A percentile compares a stretch with the other conserved stretches of the same genome.
Evolutionary conservation across 2,329 filamentous ascomycete genomes (phyloP).

Genomic region (Aotearoamyces nothofagi): DNA sequence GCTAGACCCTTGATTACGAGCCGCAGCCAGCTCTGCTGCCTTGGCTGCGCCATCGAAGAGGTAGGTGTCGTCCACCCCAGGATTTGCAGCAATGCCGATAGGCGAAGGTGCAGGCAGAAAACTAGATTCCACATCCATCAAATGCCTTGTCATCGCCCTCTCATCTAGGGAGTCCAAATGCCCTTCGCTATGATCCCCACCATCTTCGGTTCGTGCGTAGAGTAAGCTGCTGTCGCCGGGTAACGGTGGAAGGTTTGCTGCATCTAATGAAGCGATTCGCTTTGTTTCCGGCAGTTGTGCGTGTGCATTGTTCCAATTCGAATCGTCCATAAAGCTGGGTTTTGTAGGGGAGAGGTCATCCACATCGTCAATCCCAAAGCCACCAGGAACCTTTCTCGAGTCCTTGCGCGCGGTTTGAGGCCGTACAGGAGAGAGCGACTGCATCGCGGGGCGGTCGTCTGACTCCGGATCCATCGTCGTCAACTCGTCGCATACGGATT

Average conservation of each 20-base stretch:
- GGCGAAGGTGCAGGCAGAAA: slow-evolving; percentile 44
- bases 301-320: background rate
- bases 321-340: slow-evolving; percentile 9
- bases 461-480: too few relatives aligned
- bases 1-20: background rate
- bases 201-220: slow-evolving; percentile 14
- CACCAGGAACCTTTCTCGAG: slow-evolving; percentile 13
- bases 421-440: too few relatives aligned
- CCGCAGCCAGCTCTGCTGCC: slow-evolving; percentile 8
- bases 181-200: slow-evolving; percentile 9
- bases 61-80: slow-evolving; percentile 41
- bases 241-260: background rate
- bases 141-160: slow-evolving; percentile 24
- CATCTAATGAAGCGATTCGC: background rate
- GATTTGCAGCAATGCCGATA: slow-evolving; percentile 27
- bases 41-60: slow-evolving; percentile 33
- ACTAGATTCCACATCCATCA: slow-evolving; percentile 51
- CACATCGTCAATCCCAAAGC: slow-evolving; percentile 13
- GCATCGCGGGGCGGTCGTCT: too few relatives aligned
- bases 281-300: background rate
- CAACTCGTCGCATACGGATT: too few relatives aligned
- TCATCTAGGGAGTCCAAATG: slow-evolving; percentile 16
- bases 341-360: slow-evolving; percentile 15
- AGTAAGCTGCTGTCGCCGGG: slow-evolving; percentile 14
- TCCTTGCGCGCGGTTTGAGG: slow-evolving; percentile 15